Conservation (phyloP, 1,284 basidiomycete genomes). For the Cutaneotrichosporon mucoides region DNA sequence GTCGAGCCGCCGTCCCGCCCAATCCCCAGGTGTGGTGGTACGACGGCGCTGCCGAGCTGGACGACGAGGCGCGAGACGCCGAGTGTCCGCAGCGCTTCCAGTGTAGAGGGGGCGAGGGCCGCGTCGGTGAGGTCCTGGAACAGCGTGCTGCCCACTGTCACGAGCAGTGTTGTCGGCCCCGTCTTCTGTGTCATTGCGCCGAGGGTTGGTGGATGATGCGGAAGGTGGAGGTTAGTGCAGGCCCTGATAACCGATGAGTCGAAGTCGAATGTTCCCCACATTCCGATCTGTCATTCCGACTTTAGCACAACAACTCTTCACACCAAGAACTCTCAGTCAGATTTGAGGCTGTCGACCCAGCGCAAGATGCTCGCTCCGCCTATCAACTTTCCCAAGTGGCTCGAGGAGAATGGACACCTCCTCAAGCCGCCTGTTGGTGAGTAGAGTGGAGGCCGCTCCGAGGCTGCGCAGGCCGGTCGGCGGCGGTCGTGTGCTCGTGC, state of each 20-base stretch:
- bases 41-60: slow-evolving; percentile 63
- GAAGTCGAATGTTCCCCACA: too few species aligned
- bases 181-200: not conserved
- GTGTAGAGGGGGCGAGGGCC: slow-evolving; percentile 58
- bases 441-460: too few species aligned
- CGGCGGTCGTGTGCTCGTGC: not conserved
- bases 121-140: slow-evolving; percentile 70
- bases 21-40: slow-evolving; percentile 24
- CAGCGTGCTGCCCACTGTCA: slow-evolving; percentile 84
- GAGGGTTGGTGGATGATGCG: not conserved
- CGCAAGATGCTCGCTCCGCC: slow-evolving; percentile 51
- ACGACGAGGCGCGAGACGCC: slow-evolving; percentile 62
- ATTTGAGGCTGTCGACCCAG: too few species aligned
- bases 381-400: slow-evolving; percentile 81
- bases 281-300: too few species aligned
- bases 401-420: slow-evolving; percentile 69
- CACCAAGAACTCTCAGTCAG: too few species aligned
- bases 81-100: slow-evolving; percentile 55
- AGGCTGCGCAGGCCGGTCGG: too few species aligned
- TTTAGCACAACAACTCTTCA: too few species aligned
- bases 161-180: slow-evolving; percentile 53
- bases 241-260: too few species aligned
- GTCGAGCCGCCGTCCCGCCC: not conserved
- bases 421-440: slow-evolving; percentile 76
- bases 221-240: not conserved